Evolutionary conservation across 2,329 filamentous ascomycete species (phyloP).

Genomic region (Cercospora sp.): DNA sequence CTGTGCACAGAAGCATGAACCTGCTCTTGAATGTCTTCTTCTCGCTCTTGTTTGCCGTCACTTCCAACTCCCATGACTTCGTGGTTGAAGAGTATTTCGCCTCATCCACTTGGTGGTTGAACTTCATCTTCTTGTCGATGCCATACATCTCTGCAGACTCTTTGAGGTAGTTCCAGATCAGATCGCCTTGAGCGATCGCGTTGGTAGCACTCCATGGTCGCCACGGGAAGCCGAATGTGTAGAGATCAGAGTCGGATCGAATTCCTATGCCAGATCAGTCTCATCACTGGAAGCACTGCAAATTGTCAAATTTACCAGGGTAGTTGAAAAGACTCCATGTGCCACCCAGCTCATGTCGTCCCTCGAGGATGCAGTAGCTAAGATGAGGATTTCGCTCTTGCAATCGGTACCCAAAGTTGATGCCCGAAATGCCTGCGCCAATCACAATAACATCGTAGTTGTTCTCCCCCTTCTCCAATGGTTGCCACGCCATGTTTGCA

Average conservation of each 20-base stretch:
- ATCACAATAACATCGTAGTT: constrained; percentile 59
- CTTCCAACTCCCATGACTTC: constrained; percentile 50
- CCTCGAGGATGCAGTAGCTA: constrained; percentile 68
- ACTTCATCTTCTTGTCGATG: constrained; percentile 51
- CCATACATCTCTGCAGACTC: constrained; percentile 47
- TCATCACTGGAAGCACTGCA: not conserved
- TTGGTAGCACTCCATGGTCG: constrained; percentile 62
- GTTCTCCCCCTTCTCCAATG: constrained; percentile 25
- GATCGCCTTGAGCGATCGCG: constrained; percentile 49
- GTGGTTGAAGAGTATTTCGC: constrained; percentile 51
- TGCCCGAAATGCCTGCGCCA: constrained; percentile 73
- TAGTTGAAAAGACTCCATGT: constrained; percentile 81
- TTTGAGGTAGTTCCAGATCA: constrained; percentile 48
- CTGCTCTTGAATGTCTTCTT: constrained; percentile 43
- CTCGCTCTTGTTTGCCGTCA: constrained; percentile 41
- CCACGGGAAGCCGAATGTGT: constrained; percentile 64
- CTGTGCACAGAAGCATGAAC: constrained; percentile 62
- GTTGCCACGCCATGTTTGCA: constrained; percentile 30
- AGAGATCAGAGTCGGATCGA: constrained; percentile 52
- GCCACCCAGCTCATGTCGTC: constrained; percentile 66
- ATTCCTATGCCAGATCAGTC: constrained; percentile 49
- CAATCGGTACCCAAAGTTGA: constrained; percentile 69
- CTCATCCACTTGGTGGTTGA: constrained; percentile 44
- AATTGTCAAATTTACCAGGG: constrained; percentile 44
- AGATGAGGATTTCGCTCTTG: constrained; percentile 52